Evolutionary conservation across 2,329 filamentous ascomycete species (phyloP).

Genomic region (Rutstroemia sp.): DNA sequence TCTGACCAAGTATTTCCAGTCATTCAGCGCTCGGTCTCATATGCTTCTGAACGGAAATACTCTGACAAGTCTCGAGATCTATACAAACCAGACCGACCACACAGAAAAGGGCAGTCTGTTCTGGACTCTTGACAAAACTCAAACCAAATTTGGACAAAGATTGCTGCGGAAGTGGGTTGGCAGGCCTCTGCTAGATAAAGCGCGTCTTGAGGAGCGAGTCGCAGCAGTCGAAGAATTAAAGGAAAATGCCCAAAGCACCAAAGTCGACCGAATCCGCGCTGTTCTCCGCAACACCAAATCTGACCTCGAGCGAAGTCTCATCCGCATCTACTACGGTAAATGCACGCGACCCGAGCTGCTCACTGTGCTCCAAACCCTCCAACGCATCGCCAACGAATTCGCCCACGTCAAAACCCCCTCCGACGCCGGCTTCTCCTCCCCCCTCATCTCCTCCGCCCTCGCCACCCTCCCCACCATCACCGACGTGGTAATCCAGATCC

Average conservation of each 20-base stretch:
- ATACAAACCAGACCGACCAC: constrained; percentile 87
- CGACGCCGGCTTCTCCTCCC: constrained; percentile 66
- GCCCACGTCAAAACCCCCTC: constrained; percentile 54
- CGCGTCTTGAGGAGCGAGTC: constrained; percentile 68
- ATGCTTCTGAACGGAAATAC: constrained; percentile 97
- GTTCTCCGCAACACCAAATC: constrained; percentile 65
- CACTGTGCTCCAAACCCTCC: constrained; percentile 75
- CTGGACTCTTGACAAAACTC: constrained; percentile 90
- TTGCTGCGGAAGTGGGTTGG: constrained; percentile 93
- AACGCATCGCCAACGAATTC: constrained; percentile 74
- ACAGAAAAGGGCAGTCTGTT: constrained; percentile 81
- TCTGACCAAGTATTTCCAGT: constrained; percentile 93
- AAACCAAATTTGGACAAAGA: constrained; percentile 81
- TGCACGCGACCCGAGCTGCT: constrained; percentile 86
- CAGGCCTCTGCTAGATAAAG: constrained; percentile 72
- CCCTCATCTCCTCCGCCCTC: constrained; percentile 63
- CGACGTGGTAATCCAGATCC: constrained; percentile 62
- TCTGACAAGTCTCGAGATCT: constrained; percentile 87
- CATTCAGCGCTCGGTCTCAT: constrained; percentile 87
- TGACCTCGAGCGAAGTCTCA: constrained; percentile 87
- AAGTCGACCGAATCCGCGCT: constrained; percentile 66
- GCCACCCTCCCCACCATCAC: constrained; percentile 69
- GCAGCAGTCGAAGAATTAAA: constrained; percentile 81
- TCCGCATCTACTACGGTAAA: constrained; percentile 96
- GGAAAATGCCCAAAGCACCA: constrained; percentile 54